phyloP scores from a whole-genome alignment of 2,329 filamentous ascomycete genomes.

The Calonectria multiphialidica region DNA sequence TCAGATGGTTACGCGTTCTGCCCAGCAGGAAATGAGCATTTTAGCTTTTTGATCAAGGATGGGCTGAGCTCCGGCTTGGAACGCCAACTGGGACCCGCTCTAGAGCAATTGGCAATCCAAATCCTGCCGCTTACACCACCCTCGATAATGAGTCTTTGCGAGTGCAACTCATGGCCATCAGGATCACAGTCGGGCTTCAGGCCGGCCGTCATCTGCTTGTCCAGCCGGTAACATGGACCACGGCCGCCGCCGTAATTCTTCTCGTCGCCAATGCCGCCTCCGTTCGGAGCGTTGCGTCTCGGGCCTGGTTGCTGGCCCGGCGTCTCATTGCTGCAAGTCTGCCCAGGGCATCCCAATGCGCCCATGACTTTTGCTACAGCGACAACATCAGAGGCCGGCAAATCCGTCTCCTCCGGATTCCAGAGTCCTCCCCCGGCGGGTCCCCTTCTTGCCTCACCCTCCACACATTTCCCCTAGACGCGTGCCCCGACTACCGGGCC shows the following conservation, averaged over 20 bases:
- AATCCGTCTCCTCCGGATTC: constrained; percentile 34
- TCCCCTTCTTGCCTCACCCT: constrained; percentile 26
- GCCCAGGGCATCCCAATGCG: neutral
- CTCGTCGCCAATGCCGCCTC: constrained; percentile 8
- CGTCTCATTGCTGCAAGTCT: neutral
- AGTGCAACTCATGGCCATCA: neutral
- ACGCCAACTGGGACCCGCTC: neutral
- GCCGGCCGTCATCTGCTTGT: neutral
- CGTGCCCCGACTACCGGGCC: constrained; percentile 35
- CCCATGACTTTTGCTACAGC: constrained; percentile 21
- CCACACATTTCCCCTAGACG: constrained; percentile 28
- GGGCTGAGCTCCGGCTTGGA: neutral
- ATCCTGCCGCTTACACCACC: neutral
- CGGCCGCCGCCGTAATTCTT: neutral
- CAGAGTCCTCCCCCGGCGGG: neutral
- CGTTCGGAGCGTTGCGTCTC: neutral
- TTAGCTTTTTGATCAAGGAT: neutral
- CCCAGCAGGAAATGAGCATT: neutral
- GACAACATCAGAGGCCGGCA: constrained; percentile 24
- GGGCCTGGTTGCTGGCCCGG: neutral
- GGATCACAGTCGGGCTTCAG: constrained; percentile 9
- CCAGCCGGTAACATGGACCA: neutral
- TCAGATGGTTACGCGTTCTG: neutral
- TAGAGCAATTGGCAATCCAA: no score
- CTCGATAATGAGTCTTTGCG: neutral